Conservation (phyloP, 306 rosid genomes). For the Trifolium pratense region DNA sequence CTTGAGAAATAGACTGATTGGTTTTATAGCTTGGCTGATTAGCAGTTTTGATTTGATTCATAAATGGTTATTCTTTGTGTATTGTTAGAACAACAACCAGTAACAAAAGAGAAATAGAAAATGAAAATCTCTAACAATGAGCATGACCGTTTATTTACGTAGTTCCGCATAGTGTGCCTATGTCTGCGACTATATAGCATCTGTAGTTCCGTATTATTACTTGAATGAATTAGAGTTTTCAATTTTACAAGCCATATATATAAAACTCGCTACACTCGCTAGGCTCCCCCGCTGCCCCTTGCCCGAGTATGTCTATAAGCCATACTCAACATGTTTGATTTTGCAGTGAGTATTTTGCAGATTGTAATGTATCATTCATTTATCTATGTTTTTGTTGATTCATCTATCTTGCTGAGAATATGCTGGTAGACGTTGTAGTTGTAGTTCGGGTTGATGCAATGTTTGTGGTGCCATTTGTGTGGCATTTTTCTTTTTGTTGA, state of each 20-base stretch:
- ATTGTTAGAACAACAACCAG: too few relatives aligned
- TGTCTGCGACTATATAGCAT: too few relatives aligned
- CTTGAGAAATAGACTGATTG: constrained; percentile 9
- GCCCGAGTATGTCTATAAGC: too few relatives aligned
- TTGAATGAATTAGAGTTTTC: too few relatives aligned
- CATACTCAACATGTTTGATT: neutral
- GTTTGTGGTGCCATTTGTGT: constrained; percentile 2
- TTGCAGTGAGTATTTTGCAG: neutral
- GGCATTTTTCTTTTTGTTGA: constrained; percentile 20
- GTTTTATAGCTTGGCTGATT: neutral
- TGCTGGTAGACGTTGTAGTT: constrained; percentile 8
- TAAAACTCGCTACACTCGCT: too few relatives aligned
- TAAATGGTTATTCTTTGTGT: constrained; percentile 12
- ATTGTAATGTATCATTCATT: neutral
- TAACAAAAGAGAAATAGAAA: too few relatives aligned
- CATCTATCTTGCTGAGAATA: neutral
- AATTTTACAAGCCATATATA: too few relatives aligned
- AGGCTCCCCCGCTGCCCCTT: too few relatives aligned
- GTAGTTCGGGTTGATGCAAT: constrained; percentile 15
- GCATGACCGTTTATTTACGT: too few relatives aligned
- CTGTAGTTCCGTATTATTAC: too few relatives aligned
- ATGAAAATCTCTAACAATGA: too few relatives aligned
- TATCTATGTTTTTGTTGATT: neutral
- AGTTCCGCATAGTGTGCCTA: too few relatives aligned
- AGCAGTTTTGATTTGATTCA: constrained; percentile 1